Evolutionary conservation across 2,329 filamentous ascomycete genomes (phyloP), one percentile per base, ranked within the genome.

Genomic region (Aspergillus versicolor): DNA sequence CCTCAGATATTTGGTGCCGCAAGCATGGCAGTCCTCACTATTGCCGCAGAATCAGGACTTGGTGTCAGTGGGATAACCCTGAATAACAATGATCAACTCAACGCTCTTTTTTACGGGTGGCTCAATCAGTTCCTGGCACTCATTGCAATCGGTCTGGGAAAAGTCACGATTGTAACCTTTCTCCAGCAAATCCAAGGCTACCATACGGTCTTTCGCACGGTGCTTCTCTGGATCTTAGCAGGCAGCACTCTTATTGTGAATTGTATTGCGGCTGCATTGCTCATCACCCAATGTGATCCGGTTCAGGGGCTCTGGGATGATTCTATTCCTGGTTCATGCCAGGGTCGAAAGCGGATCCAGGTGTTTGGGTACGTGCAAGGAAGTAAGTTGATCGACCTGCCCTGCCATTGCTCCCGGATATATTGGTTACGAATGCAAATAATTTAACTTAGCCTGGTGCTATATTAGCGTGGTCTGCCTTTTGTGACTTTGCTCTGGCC

Each of bases 121-220:
- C 43, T 65, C n/a, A 64, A 63, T 30, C 63, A 65, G 24, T 40
- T 59, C 5, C 21, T 67, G 5, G 59, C 59, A 5, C 56, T 65
- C 4, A 21, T 65, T 21, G 59, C 60, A 3, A 64, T 62, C 9
- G 59, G 56, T 0, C 22, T 61, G 3, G 63, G 59, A 24, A 67
- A 66, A 24, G 27, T 67, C 4, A 52, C 61, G 17, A 62, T 66
- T 22, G 63, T 65, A 5, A 60, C 63, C 2, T 66, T 67, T 34
- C 38, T 66, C 3, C 49, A 62, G 21, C 64, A 64, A 22, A 61
- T 66, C 6, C 64, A 66, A 43, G 63, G 64, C 1, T 63, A 65
- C 11, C 58, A 66, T 27, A 56, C 53, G 52, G 37, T 24, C 27
- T 41, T 42, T 6, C 17, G 52, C 40, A 42, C 40, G 40, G 19